Evolutionary conservation across 306 rosid genomes (phyloP).

Genomic region (Acacia crassicarpa): DNA sequence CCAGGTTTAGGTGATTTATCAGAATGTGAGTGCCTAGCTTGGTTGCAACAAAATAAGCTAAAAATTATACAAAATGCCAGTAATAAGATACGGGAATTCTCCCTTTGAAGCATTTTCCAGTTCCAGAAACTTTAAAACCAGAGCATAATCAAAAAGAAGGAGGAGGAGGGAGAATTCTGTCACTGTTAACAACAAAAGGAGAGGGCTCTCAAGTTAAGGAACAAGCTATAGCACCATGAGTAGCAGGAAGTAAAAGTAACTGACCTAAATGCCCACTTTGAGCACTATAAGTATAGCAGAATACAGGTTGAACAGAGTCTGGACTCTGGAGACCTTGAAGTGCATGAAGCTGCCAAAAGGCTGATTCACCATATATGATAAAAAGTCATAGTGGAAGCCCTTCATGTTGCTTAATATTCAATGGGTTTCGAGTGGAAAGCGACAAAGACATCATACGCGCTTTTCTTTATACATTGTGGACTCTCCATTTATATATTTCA

Average conservation of each 20-base stretch:
- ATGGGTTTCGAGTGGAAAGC: slow-evolving; percentile 58
- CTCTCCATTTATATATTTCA: slow-evolving; percentile 36
- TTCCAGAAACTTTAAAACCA: background rate
- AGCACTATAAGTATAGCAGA: slow-evolving; percentile 31
- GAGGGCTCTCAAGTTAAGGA: slow-evolving; percentile 19
- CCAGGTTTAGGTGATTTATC: slow-evolving; percentile 44
- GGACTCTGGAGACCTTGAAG: slow-evolving; percentile 30
- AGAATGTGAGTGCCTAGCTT: slow-evolving; percentile 56
- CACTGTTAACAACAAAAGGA: slow-evolving; percentile 29
- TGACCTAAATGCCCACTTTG: background rate
- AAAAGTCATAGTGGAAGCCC: slow-evolving; percentile 45
- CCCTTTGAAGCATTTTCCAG: slow-evolving; percentile 36
- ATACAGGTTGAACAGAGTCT: slow-evolving; percentile 34
- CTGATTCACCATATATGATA: slow-evolving; percentile 16
- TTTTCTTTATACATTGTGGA: slow-evolving; percentile 47
- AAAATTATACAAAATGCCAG: slow-evolving; percentile 31
- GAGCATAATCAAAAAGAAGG: background rate
- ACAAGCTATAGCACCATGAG: background rate
- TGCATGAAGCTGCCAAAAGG: slow-evolving; percentile 48
- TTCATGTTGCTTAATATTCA: slow-evolving; percentile 36
- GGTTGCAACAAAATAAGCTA: slow-evolving; percentile 38
- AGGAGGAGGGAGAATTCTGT: background rate
- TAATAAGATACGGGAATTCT: slow-evolving; percentile 27
- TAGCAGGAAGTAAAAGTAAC: background rate
- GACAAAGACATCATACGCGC: slow-evolving; percentile 51